Evolutionary conservation across 352 stramenopile species (phyloP).

Genomic region (Blastocystis sp.): DNA sequence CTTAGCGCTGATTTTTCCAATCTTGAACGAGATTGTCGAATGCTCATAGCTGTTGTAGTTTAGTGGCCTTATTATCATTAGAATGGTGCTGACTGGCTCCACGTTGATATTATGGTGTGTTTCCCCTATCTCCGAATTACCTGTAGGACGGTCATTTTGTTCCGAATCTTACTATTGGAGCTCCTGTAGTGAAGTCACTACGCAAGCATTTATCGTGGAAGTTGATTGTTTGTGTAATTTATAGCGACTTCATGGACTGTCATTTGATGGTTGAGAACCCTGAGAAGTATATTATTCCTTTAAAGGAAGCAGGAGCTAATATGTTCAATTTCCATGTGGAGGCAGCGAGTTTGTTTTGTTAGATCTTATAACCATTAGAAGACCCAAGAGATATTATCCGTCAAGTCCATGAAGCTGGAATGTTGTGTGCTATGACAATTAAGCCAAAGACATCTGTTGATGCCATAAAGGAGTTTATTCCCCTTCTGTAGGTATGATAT

Average conservation of each 20-base stretch:
- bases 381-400: constrained; percentile 58
- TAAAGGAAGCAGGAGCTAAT: constrained; percentile 84
- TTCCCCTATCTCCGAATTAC: background rate
- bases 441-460: constrained; percentile 85
- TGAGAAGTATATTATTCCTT: constrained; percentile 86
- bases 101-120: constrained; percentile 87
- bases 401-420: constrained; percentile 70
- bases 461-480: constrained; percentile 59
- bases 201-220: constrained; percentile 71
- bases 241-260: constrained; percentile 83
- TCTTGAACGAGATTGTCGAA: constrained; percentile 8
- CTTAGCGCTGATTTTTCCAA: constrained; percentile 17
- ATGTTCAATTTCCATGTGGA: constrained; percentile 93
- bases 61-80: background rate
- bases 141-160: constrained; percentile 88
- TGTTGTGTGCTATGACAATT: constrained; percentile 88
- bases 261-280: constrained; percentile 94
- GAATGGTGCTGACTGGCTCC: constrained; percentile 84
- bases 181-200: constrained; percentile 86
- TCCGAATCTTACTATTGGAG: constrained; percentile 88
- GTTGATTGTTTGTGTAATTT: background rate
- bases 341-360: constrained; percentile 68
- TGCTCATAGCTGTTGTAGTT: background rate
- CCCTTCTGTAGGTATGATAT: constrained; percentile 35
- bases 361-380: constrained; percentile 70